Evolutionary conservation across 2,329 filamentous ascomycete genomes (phyloP).

Genomic region (Pseudocercospora cruenta): DNA sequence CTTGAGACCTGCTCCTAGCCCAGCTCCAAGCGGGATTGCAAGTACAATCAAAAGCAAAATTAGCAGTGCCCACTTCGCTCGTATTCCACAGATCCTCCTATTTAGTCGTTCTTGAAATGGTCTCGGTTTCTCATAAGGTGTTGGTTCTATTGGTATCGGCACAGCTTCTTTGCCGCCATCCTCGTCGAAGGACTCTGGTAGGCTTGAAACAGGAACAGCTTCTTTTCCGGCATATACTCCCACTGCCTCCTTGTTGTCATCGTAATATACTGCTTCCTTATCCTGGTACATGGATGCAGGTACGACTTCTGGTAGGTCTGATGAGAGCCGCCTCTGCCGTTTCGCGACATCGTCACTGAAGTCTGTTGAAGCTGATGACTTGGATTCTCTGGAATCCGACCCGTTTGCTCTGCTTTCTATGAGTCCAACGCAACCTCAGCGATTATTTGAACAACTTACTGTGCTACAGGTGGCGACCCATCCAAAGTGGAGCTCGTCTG

Average conservation of each 20-base stretch:
- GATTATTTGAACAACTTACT: not conserved
- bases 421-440: not conserved
- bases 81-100: conserved; percentile 28
- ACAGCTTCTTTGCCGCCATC: conserved; percentile 37
- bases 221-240: not conserved
- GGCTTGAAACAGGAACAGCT: not conserved
- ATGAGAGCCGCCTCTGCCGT: not conserved
- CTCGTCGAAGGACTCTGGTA: conserved; percentile 9
- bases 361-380: not conserved
- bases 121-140: conserved; percentile 15
- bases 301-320: conserved; percentile 1
- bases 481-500: not conserved
- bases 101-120: conserved; percentile 5
- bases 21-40: conserved; percentile 41
- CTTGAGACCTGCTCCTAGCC: conserved; percentile 41
- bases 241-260: conserved; percentile 1
- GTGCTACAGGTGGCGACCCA: not conserved
- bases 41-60: conserved; percentile 32
- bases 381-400: not conserved
- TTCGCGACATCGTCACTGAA: not conserved
- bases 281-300: not conserved
- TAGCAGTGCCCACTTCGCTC: conserved; percentile 19
- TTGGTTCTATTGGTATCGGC: conserved; percentile 14
- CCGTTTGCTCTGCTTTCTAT: not conserved
- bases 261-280: not conserved